Conservation (phyloP, 108 stramenopile species). For the Skeletonema marinoi region DNA sequence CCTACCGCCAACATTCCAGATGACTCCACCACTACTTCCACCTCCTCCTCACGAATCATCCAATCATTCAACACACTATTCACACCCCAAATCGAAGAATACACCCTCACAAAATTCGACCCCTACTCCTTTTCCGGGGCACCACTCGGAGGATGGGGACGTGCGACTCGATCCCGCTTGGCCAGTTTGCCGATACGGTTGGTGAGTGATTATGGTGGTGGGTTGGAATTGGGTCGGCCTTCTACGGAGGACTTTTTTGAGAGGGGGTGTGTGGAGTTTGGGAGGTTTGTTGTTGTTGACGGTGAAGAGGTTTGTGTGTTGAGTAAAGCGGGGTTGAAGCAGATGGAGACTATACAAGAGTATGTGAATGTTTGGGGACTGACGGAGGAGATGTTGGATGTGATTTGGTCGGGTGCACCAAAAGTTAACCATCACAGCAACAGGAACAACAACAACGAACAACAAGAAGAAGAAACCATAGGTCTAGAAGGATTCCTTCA, state of each 20-base stretch:
- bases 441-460: neutral
- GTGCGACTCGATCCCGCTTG: constrained; percentile 73
- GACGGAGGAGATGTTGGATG: neutral
- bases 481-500: neutral
- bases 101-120: constrained; percentile 41
- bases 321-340: neutral
- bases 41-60: neutral
- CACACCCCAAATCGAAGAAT: constrained; percentile 33
- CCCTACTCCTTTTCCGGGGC: constrained; percentile 63
- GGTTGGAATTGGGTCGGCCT: neutral
- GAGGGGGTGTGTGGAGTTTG: constrained; percentile 6
- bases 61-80: constrained; percentile 11
- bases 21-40: neutral
- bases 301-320: neutral
- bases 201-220: constrained; percentile 40
- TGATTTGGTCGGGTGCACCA: neutral
- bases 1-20: neutral
- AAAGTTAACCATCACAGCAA: neutral
- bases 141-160: constrained; percentile 80
- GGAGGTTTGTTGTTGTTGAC: neutral
- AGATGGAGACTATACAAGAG: constrained; percentile 1
- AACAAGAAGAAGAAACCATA: neutral
- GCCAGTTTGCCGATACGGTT: constrained; percentile 65
- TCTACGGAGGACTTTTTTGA: neutral
- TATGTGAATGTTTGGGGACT: neutral